Base-by-base conservation (phyloP, 345 rosid genomes). In the Eucalyptus polybractea region DNA sequence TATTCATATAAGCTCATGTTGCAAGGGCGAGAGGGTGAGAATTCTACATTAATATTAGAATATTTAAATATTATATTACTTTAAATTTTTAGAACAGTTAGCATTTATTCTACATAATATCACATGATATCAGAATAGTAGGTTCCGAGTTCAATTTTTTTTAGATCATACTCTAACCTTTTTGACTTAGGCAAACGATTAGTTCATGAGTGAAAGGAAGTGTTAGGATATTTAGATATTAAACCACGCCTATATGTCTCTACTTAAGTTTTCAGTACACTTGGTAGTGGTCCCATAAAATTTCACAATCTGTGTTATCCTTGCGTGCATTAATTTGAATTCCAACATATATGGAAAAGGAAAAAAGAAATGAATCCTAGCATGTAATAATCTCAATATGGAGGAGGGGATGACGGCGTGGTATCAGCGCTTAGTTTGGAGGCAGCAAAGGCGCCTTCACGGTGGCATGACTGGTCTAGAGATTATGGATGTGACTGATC, bases 191-290 rank as follows among this genome's bases (percentile, higher is more conserved):
- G 6, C 21, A 69, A 31, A 31, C 0, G 6, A 69, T 0, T 31
- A 69, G 11, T 21, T 33, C 5, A 69, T 21, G 10, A 0, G 7
- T 9, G 13, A 33, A 2, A 2, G 2, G 2, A 21, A 17, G 80
- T 5, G 7, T 8, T 9, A 2, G 10, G 4, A 21, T 53, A 53
- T 21, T 53, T 53, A 53, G 5, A 0, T 3, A 17, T 33, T 19
- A 33, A 72, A 72, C 5, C 24, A 9, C 0, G 2, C 2, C 0
- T 17, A 17, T 0, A 17, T 10, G 0, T 72, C 21, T 72, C 4
- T 5, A 0, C 25, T 17, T 72, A 33, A 69, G 5, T 8, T 69
- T 69, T 33, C 8, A 8, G 7, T 7, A 0, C 1, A 31, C 2
- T 69, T 31, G 22, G 19, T 4, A 8, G 12, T 7, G 1, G 6